A percentile compares a stretch with the other conserved stretches of the same genome.
These are phyloP conservation scores for Galerina marginata DNA, from an alignment of 768 basidiomycete species.

Conservation along the genomic window DNA sequence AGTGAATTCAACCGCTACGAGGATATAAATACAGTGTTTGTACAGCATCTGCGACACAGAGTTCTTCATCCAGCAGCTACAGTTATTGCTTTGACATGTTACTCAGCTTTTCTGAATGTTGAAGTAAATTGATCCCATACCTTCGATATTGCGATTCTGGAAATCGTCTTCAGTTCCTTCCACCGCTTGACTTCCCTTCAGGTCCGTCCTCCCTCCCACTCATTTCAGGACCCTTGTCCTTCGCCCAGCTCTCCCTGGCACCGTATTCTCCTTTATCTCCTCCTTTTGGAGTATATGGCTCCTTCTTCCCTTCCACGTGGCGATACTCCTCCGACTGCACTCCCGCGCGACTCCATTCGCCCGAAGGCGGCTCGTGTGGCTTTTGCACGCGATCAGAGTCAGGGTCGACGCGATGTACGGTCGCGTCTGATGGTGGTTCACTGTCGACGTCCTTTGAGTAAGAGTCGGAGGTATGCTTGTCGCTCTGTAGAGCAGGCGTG, in stretches of 20 bases:
- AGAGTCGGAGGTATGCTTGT: slow-evolving; percentile 41
- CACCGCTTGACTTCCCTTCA: slow-evolving; percentile 39
- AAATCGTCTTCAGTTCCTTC: slow-evolving; percentile 24
- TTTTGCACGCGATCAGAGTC: slow-evolving; percentile 33
- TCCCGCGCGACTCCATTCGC: slow-evolving; percentile 49
- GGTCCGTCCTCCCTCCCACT: slow-evolving; percentile 42
- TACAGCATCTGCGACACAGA: too few species aligned
- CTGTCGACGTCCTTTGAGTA: slow-evolving; percentile 56
- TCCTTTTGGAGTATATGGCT: slow-evolving; percentile 36
- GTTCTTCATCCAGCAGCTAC: too few species aligned
- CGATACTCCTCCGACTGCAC: slow-evolving; percentile 42
- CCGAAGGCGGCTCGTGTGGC: slow-evolving; percentile 55
- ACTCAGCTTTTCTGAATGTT: too few species aligned
- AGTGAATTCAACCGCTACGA: too few species aligned
- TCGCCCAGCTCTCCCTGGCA: slow-evolving; percentile 28
- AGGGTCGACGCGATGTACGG: slow-evolving; percentile 52
- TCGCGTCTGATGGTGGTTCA: slow-evolving; percentile 44
- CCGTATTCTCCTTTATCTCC: slow-evolving; percentile 36
- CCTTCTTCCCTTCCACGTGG: slow-evolving; percentile 32
- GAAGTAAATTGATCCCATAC: too few species aligned
- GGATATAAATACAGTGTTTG: too few species aligned
- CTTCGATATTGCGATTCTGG: too few species aligned
- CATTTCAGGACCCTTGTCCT: slow-evolving; percentile 40
- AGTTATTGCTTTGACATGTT: too few species aligned
- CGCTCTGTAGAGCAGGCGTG: background rate